A percentile compares a stretch with the other conserved stretches of the same genome.
Evolutionary conservation across 1,284 basidiomycete genomes (phyloP).

Genomic region (Cryptococcus sp.): DNA sequence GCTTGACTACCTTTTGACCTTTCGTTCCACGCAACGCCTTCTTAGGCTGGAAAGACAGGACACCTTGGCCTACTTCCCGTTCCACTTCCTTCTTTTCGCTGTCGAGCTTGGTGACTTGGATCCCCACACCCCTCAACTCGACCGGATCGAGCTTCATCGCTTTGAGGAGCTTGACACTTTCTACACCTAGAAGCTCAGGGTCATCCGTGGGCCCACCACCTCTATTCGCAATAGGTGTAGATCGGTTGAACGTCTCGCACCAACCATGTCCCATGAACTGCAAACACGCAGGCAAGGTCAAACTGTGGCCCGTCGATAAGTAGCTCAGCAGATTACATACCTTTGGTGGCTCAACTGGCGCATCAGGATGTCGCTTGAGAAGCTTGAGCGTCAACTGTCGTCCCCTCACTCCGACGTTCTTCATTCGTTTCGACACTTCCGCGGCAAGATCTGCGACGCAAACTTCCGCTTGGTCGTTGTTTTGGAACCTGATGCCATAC

Average conservation of each 20-base stretch:
- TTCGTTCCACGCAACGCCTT: background rate
- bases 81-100: conserved; percentile 24
- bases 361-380: conserved; percentile 80
- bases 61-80: conserved; percentile 34
- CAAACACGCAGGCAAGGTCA: background rate
- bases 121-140: conserved; percentile 89
- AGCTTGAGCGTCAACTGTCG: conserved; percentile 78
- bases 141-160: conserved; percentile 74
- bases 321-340: conserved; percentile 51
- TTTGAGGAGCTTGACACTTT: conserved; percentile 73
- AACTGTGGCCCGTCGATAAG: background rate
- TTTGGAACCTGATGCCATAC: conserved; percentile 94
- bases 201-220: conserved; percentile 72
- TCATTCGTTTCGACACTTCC: conserved; percentile 72
- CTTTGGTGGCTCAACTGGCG: conserved; percentile 91
- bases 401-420: conserved; percentile 67
- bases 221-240: conserved; percentile 61
- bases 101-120: conserved; percentile 90
- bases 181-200: conserved; percentile 67
- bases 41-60: conserved; percentile 30
- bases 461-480: conserved; percentile 71
- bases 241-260: conserved; percentile 81
- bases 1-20: background rate
- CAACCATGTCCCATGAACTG: conserved; percentile 91
- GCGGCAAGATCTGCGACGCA: conserved; percentile 74